Evolutionary conservation across 2,329 filamentous ascomycete species (phyloP), one percentile per base, ranked within the genome.

Genomic region (Colletotrichum musae): DNA sequence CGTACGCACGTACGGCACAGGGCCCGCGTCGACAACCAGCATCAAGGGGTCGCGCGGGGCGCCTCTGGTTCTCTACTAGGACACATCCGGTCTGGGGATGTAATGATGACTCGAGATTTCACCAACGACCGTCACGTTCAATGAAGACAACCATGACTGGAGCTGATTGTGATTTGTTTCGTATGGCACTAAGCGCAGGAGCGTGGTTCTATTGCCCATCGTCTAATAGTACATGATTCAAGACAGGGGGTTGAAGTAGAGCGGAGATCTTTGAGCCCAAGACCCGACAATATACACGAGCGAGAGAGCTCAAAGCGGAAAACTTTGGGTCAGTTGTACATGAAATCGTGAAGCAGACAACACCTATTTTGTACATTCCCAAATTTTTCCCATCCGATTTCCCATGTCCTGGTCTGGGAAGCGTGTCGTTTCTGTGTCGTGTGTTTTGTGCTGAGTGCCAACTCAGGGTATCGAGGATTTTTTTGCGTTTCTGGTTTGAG

Each of bases 241-340:
- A 80, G 78, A 81, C 78, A 80, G 71, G 64, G 48, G 73, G 75
- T 75, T 78, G 80, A 83, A 82, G 75, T 76, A 80, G 76, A 83
- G 81, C 75, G 80, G 80, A 82, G 79, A 81, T 82, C 74, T 78
- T 77, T 75, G 74, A 77, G 73, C 72, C 75, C 74, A 72, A 70
- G 67, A 72, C 73, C 68, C 73, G 75, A 75, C 75, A 74, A 77
- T 80, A 78, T 82, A 81, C 80, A 82, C 58, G 75, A 79, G 78
- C 77, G 28, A 51, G 59, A 53, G 70, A 57, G 62, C 61, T 70
- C 59, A 72, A 72, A 64, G 56, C 56, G 63, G 51, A 68, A 36
- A 72, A 65, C 56, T 69, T 18, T 59, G 66, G 70, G 59, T 59
- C 57, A 70, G 70, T 73, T 71, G 70, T 74, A 78, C 77, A 70